Conservation (phyloP, 148 eudicot genomes). For the Camellia japonica region DNA sequence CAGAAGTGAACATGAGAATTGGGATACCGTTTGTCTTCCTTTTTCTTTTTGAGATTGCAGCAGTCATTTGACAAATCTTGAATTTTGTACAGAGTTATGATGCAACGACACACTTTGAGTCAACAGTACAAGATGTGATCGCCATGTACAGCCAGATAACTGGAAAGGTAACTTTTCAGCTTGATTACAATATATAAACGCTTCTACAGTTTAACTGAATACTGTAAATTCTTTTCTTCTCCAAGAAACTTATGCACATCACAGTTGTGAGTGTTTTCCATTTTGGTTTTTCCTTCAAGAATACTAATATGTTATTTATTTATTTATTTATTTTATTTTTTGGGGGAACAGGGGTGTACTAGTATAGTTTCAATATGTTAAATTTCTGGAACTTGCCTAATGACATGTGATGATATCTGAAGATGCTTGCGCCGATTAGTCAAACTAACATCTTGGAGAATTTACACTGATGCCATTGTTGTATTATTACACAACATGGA, state of each 20-base stretch:
- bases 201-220: background rate
- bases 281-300: background rate
- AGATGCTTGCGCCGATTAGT: no score
- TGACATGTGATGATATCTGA: no score
- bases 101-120: slow-evolving; percentile 44
- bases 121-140: slow-evolving; percentile 40
- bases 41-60: background rate
- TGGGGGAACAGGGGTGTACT: no score
- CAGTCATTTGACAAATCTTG: background rate
- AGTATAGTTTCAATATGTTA: no score
- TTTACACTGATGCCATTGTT: no score
- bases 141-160: slow-evolving; percentile 42
- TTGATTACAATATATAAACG: background rate
- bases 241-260: background rate
- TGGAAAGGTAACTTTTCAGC: slow-evolving; percentile 31
- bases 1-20: background rate
- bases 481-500: no score
- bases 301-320: no score
- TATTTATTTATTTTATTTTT: no score
- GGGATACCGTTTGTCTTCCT: background rate
- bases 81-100: slow-evolving; percentile 30
- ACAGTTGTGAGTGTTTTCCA: background rate
- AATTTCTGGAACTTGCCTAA: no score
- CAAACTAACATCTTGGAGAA: no score
- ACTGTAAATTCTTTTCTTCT: background rate